These are phyloP conservation scores for Leishmania aethiopica DNA, from an alignment of 208 protist species.

Conservation along the genomic window DNA sequence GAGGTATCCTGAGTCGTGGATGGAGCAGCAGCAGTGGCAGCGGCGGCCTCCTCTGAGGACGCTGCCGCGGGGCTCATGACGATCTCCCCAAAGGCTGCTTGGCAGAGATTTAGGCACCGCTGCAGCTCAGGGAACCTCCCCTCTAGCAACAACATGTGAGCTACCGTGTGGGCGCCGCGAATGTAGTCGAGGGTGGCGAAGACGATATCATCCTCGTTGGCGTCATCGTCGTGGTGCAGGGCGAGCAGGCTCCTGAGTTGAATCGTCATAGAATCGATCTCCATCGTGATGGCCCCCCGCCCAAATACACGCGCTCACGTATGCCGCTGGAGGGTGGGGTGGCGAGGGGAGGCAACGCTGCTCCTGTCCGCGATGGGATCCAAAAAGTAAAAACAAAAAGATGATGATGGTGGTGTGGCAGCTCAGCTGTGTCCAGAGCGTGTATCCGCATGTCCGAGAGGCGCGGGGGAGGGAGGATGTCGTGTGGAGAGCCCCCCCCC, in stretches of 20 bases:
- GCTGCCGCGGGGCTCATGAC: not conserved
- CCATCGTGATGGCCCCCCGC: constrained; percentile 35
- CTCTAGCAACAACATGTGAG: constrained; percentile 62
- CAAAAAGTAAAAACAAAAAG: not conserved
- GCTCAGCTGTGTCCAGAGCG: not conserved
- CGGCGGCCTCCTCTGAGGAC: not conserved
- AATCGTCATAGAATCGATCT: constrained; percentile 51
- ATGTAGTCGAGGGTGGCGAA: constrained; percentile 73
- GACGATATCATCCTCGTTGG: constrained; percentile 74
- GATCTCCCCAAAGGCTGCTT: constrained; percentile 24
- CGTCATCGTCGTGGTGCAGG: constrained; percentile 57
- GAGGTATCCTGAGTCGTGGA: not conserved
- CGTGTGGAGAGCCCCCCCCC: no score
- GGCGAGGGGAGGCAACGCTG: not conserved
- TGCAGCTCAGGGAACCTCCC: constrained; percentile 70
- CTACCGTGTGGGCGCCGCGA: constrained; percentile 48
- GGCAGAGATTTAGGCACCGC: constrained; percentile 71
- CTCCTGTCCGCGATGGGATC: not conserved
- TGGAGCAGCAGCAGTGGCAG: not conserved
- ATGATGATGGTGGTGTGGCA: not conserved
- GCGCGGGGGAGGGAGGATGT: not conserved
- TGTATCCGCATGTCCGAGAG: not conserved
- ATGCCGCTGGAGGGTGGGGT: not conserved
- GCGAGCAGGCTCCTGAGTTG: constrained; percentile 48
- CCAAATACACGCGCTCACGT: not conserved